Conservation (phyloP, 192 early-diverging fungal species). For the Mortierella claussenii region DNA sequence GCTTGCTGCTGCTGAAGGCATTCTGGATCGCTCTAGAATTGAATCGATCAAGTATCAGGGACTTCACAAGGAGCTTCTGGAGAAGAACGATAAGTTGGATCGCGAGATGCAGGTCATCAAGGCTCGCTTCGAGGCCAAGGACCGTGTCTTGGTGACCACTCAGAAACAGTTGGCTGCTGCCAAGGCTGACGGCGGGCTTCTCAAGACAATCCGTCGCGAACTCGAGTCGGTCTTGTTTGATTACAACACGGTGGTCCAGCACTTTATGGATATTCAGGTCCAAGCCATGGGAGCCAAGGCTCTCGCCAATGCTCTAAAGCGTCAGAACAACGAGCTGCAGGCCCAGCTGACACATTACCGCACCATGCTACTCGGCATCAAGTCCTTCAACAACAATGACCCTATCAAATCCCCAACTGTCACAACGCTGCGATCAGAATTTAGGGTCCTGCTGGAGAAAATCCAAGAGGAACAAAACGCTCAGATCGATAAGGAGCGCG, state of each 20-base stretch:
- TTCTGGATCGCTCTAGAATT: conserved; percentile 39
- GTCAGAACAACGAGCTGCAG: conserved; percentile 43
- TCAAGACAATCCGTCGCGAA: conserved; percentile 50
- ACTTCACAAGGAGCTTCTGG: conserved; percentile 48
- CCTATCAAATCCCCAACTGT: conserved; percentile 52
- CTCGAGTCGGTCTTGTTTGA: conserved; percentile 50
- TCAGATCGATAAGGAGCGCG: conserved; percentile 43
- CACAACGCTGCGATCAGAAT: conserved; percentile 42
- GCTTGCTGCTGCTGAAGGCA: conserved; percentile 38
- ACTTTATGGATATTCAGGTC: conserved; percentile 53
- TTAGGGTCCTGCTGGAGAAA: conserved; percentile 48
- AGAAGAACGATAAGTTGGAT: conserved; percentile 42
- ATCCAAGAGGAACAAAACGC: conserved; percentile 49
- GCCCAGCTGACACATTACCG: conserved; percentile 41
- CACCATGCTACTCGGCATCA: conserved; percentile 50
- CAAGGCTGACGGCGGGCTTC: conserved; percentile 47
- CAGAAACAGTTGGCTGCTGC: conserved; percentile 45
- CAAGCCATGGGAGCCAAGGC: conserved; percentile 51
- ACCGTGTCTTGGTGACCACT: conserved; percentile 44
- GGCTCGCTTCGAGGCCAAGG: conserved; percentile 51
- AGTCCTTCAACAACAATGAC: conserved; percentile 54
- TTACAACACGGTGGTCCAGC: conserved; percentile 51
- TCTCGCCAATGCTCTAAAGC: conserved; percentile 43
- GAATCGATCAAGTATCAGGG: conserved; percentile 49
- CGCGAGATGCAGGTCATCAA: conserved; percentile 49